A percentile compares a stretch with the other conserved stretches of the same genome.
Conservation (phyloP, 176 grass and related monocot genomes). For the Aegilops sharonensis region DNA sequence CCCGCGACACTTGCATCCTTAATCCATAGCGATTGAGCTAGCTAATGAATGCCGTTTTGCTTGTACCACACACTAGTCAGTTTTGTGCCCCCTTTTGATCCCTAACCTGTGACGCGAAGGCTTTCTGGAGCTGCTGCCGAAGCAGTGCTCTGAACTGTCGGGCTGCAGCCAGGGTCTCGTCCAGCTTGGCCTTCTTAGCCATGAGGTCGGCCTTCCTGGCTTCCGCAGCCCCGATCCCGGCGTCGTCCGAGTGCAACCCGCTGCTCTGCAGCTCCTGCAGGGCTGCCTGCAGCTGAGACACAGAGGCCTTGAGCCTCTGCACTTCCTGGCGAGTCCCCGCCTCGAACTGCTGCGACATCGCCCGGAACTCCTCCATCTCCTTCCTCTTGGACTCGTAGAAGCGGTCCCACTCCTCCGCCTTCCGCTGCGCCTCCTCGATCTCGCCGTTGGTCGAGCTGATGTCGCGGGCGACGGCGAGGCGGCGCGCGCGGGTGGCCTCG, state of each 20-base stretch:
- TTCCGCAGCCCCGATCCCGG: constrained; percentile 56
- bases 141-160: constrained; percentile 58
- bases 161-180: constrained; percentile 52
- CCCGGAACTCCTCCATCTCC: constrained; percentile 74
- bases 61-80: neutral
- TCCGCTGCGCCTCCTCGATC: constrained; percentile 58
- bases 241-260: constrained; percentile 39
- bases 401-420: constrained; percentile 57
- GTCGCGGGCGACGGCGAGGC: constrained; percentile 32
- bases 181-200: constrained; percentile 62
- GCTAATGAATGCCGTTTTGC: too few relatives aligned
- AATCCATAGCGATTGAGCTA: too few relatives aligned
- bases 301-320: constrained; percentile 50
- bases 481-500: constrained; percentile 41
- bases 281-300: constrained; percentile 61
- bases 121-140: constrained; percentile 72
- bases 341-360: constrained; percentile 46
- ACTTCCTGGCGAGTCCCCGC: constrained; percentile 46
- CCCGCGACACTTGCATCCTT: too few relatives aligned
- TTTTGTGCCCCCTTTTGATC: constrained; percentile 16
- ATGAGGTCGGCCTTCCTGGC: constrained; percentile 62
- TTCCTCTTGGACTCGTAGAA: constrained; percentile 59
- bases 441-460: constrained; percentile 54
- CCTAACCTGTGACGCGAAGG: constrained; percentile 45
- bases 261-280: constrained; percentile 53